Conservation (phyloP, 441 rosid species). For the Populus hybrid region DNA sequence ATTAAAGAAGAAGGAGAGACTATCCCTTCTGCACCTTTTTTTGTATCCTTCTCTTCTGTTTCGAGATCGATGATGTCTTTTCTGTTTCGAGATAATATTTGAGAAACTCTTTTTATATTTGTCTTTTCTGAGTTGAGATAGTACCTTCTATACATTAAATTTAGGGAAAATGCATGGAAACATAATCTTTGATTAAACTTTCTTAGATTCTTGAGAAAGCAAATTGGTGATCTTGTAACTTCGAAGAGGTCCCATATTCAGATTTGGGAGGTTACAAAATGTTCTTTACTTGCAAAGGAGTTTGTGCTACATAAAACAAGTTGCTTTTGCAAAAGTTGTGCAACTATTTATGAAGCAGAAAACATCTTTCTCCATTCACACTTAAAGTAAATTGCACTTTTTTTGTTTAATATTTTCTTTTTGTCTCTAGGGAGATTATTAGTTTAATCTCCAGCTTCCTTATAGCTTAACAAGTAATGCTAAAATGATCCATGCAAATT, state of each 20-base stretch:
- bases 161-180: background rate
- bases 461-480: background rate
- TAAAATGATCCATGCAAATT: background rate
- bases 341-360: slow-evolving; percentile 4
- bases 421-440: background rate
- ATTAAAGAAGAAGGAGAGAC: background rate
- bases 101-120: too few species aligned
- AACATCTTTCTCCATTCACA: slow-evolving; percentile 20
- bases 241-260: background rate
- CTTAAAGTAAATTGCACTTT: slow-evolving; percentile 12
- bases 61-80: too few species aligned
- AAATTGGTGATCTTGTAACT: background rate
- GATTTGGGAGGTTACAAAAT: slow-evolving; percentile 4
- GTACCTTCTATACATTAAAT: background rate
- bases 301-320: background rate
- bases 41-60: too few species aligned
- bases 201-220: background rate
- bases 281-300: slow-evolving; percentile 39
- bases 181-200: background rate
- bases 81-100: too few species aligned
- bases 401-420: background rate
- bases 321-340: slow-evolving; percentile 29
- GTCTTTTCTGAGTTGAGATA: background rate
- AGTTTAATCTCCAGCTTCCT: background rate
- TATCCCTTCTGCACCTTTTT: background rate